Evolutionary conservation across 495 filamentous ascomycete genomes (phyloP), one percentile per base, ranked within the genome.

Genomic region (Entonaema liquescens): DNA sequence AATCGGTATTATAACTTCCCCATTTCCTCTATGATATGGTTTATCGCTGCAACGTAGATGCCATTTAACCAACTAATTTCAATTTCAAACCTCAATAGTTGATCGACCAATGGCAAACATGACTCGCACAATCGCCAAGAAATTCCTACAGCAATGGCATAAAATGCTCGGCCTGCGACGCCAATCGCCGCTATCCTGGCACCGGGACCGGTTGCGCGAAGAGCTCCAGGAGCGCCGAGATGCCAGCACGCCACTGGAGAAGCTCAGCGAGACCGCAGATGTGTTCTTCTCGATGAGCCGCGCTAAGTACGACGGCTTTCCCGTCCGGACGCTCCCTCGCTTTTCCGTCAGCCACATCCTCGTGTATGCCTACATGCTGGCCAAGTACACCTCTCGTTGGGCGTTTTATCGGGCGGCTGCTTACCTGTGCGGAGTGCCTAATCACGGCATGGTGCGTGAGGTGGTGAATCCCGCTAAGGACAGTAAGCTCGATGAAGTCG

Each of bases 401-500:
- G 73, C 65, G 23, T 87, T 84, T 64, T 86, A 85, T 62, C 79
- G 79, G 53, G 70, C 67, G 11, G 74, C 76, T n/a, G 83, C 83
- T 52, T 50, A 72, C 9, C 75, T 84, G 23, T 84, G 82, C 72
- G 67, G 76, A 1, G 71, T 67, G 33, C 77, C 73, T 25, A 36
- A 77, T 26, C 33, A 38, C 44, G 31, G 38, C 23, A 31, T 25
- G 8, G 79, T 86, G 29, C 66, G 79, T 11, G 85, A 86, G 76
- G 85, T 86, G 29, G 77, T 86, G 17, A 86, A 86, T 74, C 83
- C 84, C 5, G 72, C 59, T 59, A 86, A 85, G 72, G 79, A 84
- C 28, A 36, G 74, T 26, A 86, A 85, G 71, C 67, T 85, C 52
- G 76, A 68, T 11, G 77, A 82, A 66, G 85, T 86, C 7, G 84